These are phyloP conservation scores for Senna siamea DNA, from an alignment of 306 rosid species.

Conservation along the genomic window DNA sequence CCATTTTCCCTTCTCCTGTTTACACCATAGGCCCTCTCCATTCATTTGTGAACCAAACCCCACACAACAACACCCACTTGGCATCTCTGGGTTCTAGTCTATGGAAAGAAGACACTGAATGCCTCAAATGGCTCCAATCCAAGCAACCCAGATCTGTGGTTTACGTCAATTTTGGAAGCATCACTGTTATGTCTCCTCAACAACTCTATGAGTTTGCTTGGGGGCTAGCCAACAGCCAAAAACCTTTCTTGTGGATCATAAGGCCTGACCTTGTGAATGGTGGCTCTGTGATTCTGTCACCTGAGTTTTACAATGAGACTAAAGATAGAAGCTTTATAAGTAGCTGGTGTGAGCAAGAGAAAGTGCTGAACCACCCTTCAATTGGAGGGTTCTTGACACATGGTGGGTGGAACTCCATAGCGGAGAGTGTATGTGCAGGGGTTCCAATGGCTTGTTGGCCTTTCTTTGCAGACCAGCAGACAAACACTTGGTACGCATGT, in stretches of 20 bases:
- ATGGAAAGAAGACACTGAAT: slow-evolving; percentile 26
- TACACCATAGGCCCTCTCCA: background rate
- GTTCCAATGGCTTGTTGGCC: background rate
- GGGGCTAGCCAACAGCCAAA: background rate
- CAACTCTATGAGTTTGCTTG: background rate
- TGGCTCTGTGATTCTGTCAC: background rate
- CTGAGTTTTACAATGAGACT: background rate
- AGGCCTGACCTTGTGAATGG: slow-evolving; percentile 1
- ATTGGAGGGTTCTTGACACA: background rate
- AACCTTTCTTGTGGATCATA: background rate
- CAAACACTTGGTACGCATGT: background rate
- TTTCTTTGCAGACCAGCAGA: background rate
- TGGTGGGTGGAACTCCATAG: background rate
- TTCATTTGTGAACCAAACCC: background rate
- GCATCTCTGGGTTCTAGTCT: slow-evolving; percentile 7
- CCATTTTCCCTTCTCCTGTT: background rate
- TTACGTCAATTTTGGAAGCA: slow-evolving; percentile 12
- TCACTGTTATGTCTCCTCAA: background rate
- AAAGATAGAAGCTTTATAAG: slow-evolving; percentile 20
- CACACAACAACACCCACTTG: background rate
- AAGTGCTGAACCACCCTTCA: background rate
- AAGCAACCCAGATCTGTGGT: slow-evolving; percentile 26
- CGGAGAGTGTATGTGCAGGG: background rate
- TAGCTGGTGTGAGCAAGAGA: slow-evolving; percentile 37
- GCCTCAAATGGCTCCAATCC: slow-evolving; percentile 34